These are phyloP conservation scores for Cotoneaster glaucophyllus DNA, from an alignment of 306 rosid genomes.

Conservation along the genomic window DNA sequence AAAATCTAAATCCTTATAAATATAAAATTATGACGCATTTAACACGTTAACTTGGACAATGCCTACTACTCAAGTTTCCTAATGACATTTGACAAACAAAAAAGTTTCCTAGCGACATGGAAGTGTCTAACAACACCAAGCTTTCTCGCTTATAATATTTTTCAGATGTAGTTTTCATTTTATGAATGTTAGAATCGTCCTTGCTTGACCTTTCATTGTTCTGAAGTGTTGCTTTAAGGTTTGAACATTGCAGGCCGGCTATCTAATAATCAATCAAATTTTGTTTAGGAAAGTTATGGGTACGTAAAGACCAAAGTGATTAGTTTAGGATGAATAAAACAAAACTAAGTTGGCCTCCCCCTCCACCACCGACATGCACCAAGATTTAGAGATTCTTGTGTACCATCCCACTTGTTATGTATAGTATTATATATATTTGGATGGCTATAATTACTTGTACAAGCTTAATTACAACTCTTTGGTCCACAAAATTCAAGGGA, in stretches of 20 bases:
- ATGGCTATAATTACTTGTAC: slow-evolving; percentile 3
- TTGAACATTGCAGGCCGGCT: not conserved
- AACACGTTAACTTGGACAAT: not conserved
- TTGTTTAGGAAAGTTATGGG: not conserved
- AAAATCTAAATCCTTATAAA: not conserved
- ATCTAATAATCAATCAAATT: not conserved
- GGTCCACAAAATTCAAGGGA: not conserved
- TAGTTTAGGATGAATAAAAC: not conserved
- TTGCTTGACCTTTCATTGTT: slow-evolving; percentile 11
- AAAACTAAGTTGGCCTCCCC: not conserved
- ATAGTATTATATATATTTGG: slow-evolving; percentile 6
- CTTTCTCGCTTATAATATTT: not conserved
- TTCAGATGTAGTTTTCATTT: not conserved
- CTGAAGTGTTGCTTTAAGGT: slow-evolving; percentile 7
- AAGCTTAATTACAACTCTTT: not conserved
- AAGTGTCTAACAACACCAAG: not conserved
- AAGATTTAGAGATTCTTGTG: not conserved
- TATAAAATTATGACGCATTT: no score
- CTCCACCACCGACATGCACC: slow-evolving; percentile 12
- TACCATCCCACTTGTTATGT: slow-evolving; percentile 11
- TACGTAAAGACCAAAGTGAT: not conserved
- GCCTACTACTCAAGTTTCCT: not conserved
- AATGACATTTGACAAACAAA: not conserved
- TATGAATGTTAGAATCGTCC: not conserved
- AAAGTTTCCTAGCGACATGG: not conserved